Evolutionary conservation across 1,284 basidiomycete genomes (phyloP).

Genomic region (Sanghuangporus baumii): DNA sequence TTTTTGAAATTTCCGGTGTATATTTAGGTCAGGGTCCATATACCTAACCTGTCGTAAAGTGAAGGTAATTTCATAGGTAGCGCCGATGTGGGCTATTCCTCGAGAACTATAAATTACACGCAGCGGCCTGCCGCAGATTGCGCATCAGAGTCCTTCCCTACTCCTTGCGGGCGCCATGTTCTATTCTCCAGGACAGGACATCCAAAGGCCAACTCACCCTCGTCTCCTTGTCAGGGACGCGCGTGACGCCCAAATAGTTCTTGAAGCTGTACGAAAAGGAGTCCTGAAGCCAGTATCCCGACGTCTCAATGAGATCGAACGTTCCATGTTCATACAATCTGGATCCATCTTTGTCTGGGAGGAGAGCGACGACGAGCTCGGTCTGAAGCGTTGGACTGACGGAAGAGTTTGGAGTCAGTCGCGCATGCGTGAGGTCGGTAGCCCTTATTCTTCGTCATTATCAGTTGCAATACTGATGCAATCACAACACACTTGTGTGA

Average conservation of each 20-base stretch:
- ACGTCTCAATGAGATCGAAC: slow-evolving; percentile 54
- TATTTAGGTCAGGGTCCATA: slow-evolving; percentile 16
- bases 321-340: slow-evolving; percentile 48
- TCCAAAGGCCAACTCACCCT: slow-evolving; percentile 56
- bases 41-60: slow-evolving; percentile 10
- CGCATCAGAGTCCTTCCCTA: background rate
- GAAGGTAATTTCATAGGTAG: slow-evolving; percentile 13
- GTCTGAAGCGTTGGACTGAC: slow-evolving; percentile 60
- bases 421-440: slow-evolving; percentile 52
- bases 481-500: slow-evolving; percentile 13
- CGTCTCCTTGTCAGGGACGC: slow-evolving; percentile 58
- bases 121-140: background rate
- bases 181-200: slow-evolving; percentile 34
- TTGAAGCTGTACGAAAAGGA: slow-evolving; percentile 54
- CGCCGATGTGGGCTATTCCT: slow-evolving; percentile 13
- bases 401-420: slow-evolving; percentile 62
- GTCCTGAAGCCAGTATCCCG: slow-evolving; percentile 43
- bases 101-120: slow-evolving; percentile 12
- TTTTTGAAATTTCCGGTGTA: slow-evolving; percentile 3
- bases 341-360: slow-evolving; percentile 64
- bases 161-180: slow-evolving; percentile 28
- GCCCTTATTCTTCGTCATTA: background rate
- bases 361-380: slow-evolving; percentile 56
- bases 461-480: slow-evolving; percentile 11
- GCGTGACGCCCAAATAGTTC: slow-evolving; percentile 54